phyloP scores from a whole-genome alignment of 31 red algal genomes.

The Porphyra umbilicalis region DNA sequence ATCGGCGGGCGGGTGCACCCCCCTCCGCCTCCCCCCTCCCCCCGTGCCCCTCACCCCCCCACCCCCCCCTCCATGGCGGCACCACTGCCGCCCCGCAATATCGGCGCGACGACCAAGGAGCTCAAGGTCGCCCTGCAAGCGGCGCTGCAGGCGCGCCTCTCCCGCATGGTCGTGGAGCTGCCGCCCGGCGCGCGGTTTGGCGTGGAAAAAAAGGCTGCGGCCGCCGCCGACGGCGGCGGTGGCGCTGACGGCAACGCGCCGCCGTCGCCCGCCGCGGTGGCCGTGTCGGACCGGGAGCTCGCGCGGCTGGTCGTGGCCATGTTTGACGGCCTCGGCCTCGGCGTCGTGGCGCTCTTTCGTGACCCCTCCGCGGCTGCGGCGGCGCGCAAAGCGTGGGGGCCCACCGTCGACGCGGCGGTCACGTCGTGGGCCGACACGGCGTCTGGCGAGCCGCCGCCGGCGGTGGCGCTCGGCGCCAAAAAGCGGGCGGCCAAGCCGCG shows the following conservation, averaged over 20 bases:
- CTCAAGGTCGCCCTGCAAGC: conserved; percentile 24
- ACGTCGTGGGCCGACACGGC: not conserved
- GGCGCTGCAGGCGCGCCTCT: conserved; percentile 24
- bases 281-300: conserved; percentile 21
- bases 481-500: not conserved
- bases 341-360: conserved; percentile 11
- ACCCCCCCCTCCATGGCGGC: not conserved
- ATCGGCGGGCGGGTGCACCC: too few relatives aligned
- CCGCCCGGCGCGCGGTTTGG: conserved; percentile 28
- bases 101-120: conserved; percentile 15
- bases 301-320: conserved; percentile 19
- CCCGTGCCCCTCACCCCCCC: not conserved
- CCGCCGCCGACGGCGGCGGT: not conserved
- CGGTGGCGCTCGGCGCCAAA: not conserved
- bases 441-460: not conserved
- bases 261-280: not conserved
- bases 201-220: not conserved
- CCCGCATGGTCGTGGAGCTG: conserved; percentile 22
- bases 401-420: not conserved
- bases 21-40: not conserved
- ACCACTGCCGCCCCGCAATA: conserved; percentile 23
- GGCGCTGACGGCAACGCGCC: too few relatives aligned
- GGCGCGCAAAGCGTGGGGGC: conserved; percentile 11
- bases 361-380: not conserved
- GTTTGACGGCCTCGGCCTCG: conserved; percentile 29